Conservation (phyloP, 345 rosid genomes). For the Aurinia saxatilis region DNA sequence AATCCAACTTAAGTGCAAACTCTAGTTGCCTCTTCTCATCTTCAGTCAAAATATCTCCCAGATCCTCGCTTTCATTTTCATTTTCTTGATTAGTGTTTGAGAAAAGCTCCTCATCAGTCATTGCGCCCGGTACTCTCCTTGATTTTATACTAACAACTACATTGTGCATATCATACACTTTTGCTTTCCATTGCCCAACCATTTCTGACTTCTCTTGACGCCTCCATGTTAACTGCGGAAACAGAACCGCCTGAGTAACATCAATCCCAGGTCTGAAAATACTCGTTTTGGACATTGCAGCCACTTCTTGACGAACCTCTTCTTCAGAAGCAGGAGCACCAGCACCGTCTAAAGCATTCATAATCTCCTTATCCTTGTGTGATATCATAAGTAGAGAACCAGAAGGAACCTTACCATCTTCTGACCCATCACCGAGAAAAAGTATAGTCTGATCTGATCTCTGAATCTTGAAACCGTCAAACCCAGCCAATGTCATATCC, state of each 20-base stretch:
- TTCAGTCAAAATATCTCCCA: slow-evolving; percentile 74
- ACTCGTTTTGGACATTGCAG: slow-evolving; percentile 93
- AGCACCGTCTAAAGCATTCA: slow-evolving; percentile 98
- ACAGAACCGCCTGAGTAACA: slow-evolving; percentile 90
- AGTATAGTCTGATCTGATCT: slow-evolving; percentile 86
- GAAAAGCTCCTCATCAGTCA: slow-evolving; percentile 81
- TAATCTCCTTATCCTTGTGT: slow-evolving; percentile 93
- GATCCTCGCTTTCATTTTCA: slow-evolving; percentile 79
- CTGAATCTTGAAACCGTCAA: slow-evolving; percentile 89
- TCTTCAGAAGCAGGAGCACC: slow-evolving; percentile 82
- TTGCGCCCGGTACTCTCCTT: slow-evolving; percentile 94
- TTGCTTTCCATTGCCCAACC: slow-evolving; percentile 90
- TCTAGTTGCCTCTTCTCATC: slow-evolving; percentile 93
- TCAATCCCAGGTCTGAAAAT: slow-evolving; percentile 97
- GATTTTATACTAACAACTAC: slow-evolving; percentile 96
- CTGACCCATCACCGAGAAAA: slow-evolving; percentile 96
- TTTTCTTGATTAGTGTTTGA: slow-evolving; percentile 47
- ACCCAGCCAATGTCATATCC: slow-evolving; percentile 96
- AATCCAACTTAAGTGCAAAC: slow-evolving; percentile 72
- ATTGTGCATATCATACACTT: slow-evolving; percentile 98
- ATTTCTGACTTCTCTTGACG: slow-evolving; percentile 88
- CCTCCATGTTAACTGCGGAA: slow-evolving; percentile 96
- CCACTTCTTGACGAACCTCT: slow-evolving; percentile 90
- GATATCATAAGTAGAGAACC: slow-evolving; percentile 90
- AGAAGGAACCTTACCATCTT: slow-evolving; percentile 71